Evolutionary conservation across 371 early-diverging fungal genomes (phyloP), one percentile per base, ranked within the genome.

Genomic region (Rhizomucor miehei): DNA sequence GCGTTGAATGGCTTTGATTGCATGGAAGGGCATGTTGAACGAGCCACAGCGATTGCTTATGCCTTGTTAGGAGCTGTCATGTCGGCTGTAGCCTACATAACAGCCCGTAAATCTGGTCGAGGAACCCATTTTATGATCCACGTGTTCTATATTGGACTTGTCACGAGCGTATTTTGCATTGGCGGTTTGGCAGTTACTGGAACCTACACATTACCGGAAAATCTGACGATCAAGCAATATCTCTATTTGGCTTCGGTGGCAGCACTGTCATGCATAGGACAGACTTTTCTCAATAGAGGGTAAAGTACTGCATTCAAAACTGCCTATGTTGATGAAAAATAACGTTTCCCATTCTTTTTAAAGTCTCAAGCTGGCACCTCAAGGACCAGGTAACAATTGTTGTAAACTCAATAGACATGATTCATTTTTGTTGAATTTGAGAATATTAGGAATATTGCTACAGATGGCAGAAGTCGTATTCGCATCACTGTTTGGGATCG

Each of bases 381-480:
- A 89, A 13, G 91, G 91, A 0, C 89, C 86, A 6, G 88, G 81
- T 25, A 60, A 56, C n/a, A n/a, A n/a, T n/a, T n/a, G n/a, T n/a
- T n/a, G 38, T 8, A 0, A 36, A 46, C 20, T 29, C 1, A 4
- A 10, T 3, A 0, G 4, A 37, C 38, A 5, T n/a, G n/a, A n/a
- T n/a, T n/a, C n/a, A 25, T 44, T 20, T 39, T 40, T 24, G 13
- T 19, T 45, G 16, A 17, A 38, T 46, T 41, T 19, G 3, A 3
- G 6, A 6, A 41, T 41, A 34, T 14, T 66, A 59, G 75, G 71
- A 14, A 86, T 88, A 1, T 51, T 92, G 61, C 87, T 91, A 86
- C 83, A 92, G 48, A 89, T 89, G 72, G 70, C 86, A 48, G 92
- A 93, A 60, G 84, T 93, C 17, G 85, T 91, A 1, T 88, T 89